Base-by-base conservation (phyloP, 2,329 filamentous ascomycete genomes). In the Dothistroma pini region DNA sequence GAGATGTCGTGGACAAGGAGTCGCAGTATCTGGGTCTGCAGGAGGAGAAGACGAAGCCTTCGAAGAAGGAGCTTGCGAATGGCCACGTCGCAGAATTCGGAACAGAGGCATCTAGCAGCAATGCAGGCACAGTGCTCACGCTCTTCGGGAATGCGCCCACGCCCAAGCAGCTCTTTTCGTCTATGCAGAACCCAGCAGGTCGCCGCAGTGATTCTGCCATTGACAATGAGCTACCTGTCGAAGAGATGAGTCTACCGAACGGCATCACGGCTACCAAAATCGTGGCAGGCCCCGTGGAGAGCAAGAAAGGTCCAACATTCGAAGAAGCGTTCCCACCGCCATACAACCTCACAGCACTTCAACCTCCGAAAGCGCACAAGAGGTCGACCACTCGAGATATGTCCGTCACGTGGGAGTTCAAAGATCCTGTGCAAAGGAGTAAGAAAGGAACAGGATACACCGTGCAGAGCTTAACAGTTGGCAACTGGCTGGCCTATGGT, bases 101-200 rank as follows among this genome's bases (percentile, higher is more conserved):
- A 9, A 25, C 53, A n/a, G 51, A 48, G 8, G 12, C 49, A 12
- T 35, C 60, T 38, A 50, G 25, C n/a, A 57, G 51, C 32, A 59
- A 78, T 54, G 78, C 83, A 58, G 82, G 80, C 63, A 78, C 86
- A 16, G 87, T 93, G 6, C 79, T 97, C 60, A 93, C 90, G 0
- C 79, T 96, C 0, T 88, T 87, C 67, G 91, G 90, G 58, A 89
- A 87, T 67, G 89, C 89, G 47, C 86, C 88, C 1, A 86, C 86
- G 51, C 83, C 89, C 38, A 88, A 87, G 68, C 89, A 93, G 62
- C 80, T 97, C 4, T 97, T 95, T 74, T 96, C 93, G 4, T 96
- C 93, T 74, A 79, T 96, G 54, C 90, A 89, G 66, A 62, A 67
- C 58, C 44, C 65, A 11, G 32, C 57, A 11, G 53, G 58, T 14